These are phyloP conservation scores for Sarocladium kiliense DNA, from an alignment of 2,329 filamentous ascomycete genomes.

Conservation along the genomic window DNA sequence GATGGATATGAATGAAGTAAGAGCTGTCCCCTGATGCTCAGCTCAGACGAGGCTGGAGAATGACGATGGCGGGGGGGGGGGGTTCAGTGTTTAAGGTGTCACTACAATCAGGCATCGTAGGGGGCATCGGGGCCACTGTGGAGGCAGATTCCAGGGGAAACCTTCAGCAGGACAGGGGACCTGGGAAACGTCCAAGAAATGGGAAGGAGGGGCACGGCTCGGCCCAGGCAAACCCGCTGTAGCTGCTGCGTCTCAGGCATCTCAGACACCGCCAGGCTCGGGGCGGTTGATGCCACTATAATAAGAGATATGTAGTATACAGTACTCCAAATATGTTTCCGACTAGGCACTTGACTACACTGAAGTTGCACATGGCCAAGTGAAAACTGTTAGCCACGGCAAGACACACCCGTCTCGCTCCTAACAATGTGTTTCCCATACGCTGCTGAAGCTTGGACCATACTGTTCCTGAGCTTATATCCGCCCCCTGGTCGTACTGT, in stretches of 20 bases:
- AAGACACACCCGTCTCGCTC: too few relatives aligned
- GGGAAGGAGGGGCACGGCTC: not conserved
- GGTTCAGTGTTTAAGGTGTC: not conserved
- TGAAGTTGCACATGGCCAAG: too few relatives aligned
- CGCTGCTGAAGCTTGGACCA: too few relatives aligned
- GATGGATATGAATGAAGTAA: not conserved
- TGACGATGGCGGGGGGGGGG: conserved; percentile 2
- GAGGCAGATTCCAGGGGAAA: not conserved
- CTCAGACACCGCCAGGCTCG: not conserved
- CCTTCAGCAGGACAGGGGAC: conserved; percentile 5
- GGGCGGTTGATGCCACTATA: too few relatives aligned
- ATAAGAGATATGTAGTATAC: too few relatives aligned
- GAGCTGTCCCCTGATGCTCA: not conserved
- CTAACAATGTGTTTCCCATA: too few relatives aligned
- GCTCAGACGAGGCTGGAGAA: not conserved
- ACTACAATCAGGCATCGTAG: not conserved
- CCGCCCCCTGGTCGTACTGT: not conserved
- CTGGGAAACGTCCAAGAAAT: not conserved
- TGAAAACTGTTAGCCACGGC: too few relatives aligned
- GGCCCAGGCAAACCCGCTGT: conserved; percentile 1
- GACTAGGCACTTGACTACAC: too few relatives aligned
- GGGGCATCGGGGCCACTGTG: not conserved
- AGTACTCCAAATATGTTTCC: too few relatives aligned
- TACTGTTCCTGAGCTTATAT: not conserved
- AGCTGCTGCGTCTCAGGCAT: not conserved